Evolutionary conservation across 2,329 filamentous ascomycete genomes (phyloP).

Genomic region (Cladorrhinum sp.): DNA sequence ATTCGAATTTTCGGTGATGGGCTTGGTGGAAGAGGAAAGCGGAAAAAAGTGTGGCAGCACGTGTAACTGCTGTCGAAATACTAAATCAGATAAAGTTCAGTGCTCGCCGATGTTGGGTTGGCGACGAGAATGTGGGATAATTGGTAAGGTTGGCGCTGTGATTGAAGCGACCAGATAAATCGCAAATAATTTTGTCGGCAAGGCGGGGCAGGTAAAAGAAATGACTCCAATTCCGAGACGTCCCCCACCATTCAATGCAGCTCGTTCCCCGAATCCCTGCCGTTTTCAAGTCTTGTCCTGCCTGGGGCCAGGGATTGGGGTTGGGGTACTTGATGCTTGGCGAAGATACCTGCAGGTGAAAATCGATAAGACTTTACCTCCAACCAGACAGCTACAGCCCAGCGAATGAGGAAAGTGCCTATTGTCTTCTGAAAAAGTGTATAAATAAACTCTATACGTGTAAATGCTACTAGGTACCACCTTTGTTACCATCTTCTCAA

Average conservation of each 20-base stretch:
- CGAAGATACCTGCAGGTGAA: not conserved
- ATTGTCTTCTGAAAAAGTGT: too few species aligned
- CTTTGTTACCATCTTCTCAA: too few species aligned
- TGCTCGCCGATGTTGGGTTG: not conserved
- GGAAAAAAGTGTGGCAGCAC: not conserved
- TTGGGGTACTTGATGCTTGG: not conserved
- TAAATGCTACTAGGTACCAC: too few species aligned
- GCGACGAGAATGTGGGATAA: constrained; percentile 9
- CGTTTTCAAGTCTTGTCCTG: not conserved
- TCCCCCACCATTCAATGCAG: constrained; percentile 26
- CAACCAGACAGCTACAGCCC: too few species aligned
- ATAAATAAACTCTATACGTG: too few species aligned
- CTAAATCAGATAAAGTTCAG: too few species aligned
- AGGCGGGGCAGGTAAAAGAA: constrained; percentile 24
- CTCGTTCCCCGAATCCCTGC: not conserved
- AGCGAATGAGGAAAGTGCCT: too few species aligned
- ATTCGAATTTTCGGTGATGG: not conserved
- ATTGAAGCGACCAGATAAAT: not conserved
- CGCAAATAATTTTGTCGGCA: constrained; percentile 23
- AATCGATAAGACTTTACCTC: not conserved
- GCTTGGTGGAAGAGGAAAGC: not conserved
- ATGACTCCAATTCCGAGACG: constrained; percentile 25
- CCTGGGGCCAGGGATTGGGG: not conserved
- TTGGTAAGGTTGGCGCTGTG: not conserved
- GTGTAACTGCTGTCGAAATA: too few species aligned